Evolutionary conservation across 2,329 filamentous ascomycete species (phyloP).

Genomic region (Penicillium occitanis): DNA sequence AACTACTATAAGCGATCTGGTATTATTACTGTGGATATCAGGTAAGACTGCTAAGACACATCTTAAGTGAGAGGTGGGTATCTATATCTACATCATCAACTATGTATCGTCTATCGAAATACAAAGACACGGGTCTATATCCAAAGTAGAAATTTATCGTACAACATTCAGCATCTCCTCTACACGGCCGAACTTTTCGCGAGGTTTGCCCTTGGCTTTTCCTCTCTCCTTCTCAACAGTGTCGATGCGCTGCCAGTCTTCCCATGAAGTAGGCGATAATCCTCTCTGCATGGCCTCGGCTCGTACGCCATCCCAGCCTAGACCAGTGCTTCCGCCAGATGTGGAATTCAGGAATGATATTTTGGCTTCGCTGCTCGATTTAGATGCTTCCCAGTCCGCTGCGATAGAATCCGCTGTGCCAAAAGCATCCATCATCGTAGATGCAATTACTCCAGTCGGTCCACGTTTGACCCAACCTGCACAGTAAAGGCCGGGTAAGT

Average conservation of each 20-base stretch:
- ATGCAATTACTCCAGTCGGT: slow-evolving; percentile 92
- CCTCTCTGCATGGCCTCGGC: slow-evolving; percentile 57
- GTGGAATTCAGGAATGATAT: slow-evolving; percentile 50
- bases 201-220: slow-evolving; percentile 66
- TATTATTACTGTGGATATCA: slow-evolving; percentile 6
- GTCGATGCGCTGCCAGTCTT: slow-evolving; percentile 85
- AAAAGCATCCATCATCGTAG: slow-evolving; percentile 94
- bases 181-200: slow-evolving; percentile 65
- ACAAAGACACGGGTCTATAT: neutral
- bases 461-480: slow-evolving; percentile 96
- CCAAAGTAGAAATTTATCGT: neutral
- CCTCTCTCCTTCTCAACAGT: slow-evolving; percentile 70
- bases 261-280: slow-evolving; percentile 70
- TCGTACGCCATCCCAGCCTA: slow-evolving; percentile 77
- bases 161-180: slow-evolving; percentile 58
- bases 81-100: neutral
- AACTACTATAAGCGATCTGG: slow-evolving; percentile 2
- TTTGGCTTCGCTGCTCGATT: slow-evolving; percentile 20
- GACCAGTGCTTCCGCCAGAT: slow-evolving; percentile 40
- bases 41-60: neutral
- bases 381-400: slow-evolving; percentile 64
- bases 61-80: slow-evolving; percentile 3
- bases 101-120: neutral
- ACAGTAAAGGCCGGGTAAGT: slow-evolving; percentile 77
- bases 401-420: slow-evolving; percentile 79